Evolutionary conservation across 768 basidiomycete species (phyloP).

Genomic region (Pisolithus microcarpus): DNA sequence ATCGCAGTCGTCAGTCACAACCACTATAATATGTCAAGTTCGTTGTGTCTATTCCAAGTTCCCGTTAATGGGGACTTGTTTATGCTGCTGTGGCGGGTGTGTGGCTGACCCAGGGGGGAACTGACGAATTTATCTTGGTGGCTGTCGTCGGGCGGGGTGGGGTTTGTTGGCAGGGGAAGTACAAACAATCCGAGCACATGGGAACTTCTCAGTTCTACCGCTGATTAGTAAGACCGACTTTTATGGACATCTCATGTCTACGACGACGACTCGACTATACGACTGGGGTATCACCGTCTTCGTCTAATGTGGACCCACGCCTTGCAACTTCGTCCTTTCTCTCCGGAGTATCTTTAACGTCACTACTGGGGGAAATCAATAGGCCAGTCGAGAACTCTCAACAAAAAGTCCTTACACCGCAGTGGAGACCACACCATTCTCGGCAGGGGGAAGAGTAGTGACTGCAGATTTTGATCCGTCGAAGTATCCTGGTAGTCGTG

Average conservation of each 20-base stretch:
- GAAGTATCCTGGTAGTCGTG: conserved; percentile 31
- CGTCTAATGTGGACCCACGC: not conserved
- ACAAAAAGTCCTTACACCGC: not conserved
- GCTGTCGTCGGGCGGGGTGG: conserved; percentile 11
- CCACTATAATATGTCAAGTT: not conserved
- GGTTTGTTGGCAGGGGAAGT: not conserved
- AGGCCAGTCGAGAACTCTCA: not conserved
- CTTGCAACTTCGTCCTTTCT: not conserved
- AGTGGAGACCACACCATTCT: not conserved
- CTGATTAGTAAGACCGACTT: not conserved
- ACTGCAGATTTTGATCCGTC: conserved; percentile 14
- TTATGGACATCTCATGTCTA: no score
- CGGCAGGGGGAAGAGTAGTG: not conserved
- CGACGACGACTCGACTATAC: no score
- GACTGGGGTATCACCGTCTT: no score
- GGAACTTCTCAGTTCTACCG: no score
- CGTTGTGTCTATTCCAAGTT: not conserved
- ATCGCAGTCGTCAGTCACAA: no score
- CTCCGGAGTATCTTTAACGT: not conserved
- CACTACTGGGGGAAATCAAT: not conserved
- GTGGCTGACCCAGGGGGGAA: conserved; percentile 22
- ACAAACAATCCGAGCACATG: conserved; percentile 2
- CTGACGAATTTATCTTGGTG: conserved; percentile 13
- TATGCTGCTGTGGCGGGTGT: conserved; percentile 12
- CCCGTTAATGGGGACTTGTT: not conserved